Base-by-base conservation (phyloP, 768 basidiomycete species). In the Mycena amicta region DNA sequence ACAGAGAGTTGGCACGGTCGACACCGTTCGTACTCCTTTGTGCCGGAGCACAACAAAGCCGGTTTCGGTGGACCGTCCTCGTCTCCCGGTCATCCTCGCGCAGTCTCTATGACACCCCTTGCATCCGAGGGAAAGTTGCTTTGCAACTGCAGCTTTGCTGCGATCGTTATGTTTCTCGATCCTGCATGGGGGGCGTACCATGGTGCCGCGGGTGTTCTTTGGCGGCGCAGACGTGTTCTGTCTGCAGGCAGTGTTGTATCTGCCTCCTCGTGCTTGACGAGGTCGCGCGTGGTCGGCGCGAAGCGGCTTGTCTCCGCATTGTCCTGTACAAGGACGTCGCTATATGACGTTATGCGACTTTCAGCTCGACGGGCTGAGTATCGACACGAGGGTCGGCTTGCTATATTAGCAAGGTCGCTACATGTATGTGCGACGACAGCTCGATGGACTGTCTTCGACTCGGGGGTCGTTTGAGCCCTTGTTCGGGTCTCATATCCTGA, bases 81-180 rank as follows among this genome's bases (percentile, higher is more conserved):
- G 47, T 49, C 47, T 49, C 47, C 47, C 47, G 47, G 47, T 49
- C 47, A 49, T 49, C 47, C 47, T 28, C 47, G 47, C 5, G 47
- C n/a, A 49, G 22, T 49, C 26, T 23, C n/a, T n/a, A 28, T 27
- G 27, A 29, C 47, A 23, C 47, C 47, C n/a, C 25, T 8, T 49
- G 27, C 25, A 13, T 13, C 5, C 47, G 47, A 28, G 47, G 47
- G 47, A 26, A 49, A 12, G 41, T 43, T 22, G 47, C 11, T 8
- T 37, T 27, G 43, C 43, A 23, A 45, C 43, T 8, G 33, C 43
- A 45, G 43, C 43, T n/a, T 37, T 8, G 22, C 43, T 45, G 43
- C 12, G 47, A 49, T 49, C 47, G 47, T 49, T 8, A n/a, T n/a
- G n/a, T n/a, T n/a, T 26, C 27, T 25, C 27, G 47, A 49, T 49